These are phyloP conservation scores for Camelina hispida DNA, from an alignment of 345 rosid species.

Conservation along the genomic window DNA sequence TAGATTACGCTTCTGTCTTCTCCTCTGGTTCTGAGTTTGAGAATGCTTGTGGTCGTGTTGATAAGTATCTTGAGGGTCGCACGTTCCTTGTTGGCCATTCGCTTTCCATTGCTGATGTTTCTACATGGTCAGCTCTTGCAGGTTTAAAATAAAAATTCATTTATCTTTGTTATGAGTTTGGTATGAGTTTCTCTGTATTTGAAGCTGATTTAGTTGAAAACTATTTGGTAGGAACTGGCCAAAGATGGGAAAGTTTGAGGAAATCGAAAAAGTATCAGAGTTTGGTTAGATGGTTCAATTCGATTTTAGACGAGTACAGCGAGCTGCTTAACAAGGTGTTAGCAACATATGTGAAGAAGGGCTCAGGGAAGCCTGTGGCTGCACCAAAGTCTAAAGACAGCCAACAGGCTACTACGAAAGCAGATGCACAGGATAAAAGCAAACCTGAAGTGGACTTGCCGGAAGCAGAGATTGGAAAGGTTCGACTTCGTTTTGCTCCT, in stretches of 20 bases:
- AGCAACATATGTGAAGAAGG: constrained; percentile 60
- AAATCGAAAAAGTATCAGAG: constrained; percentile 87
- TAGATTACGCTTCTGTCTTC: constrained; percentile 72
- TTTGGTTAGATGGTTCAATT: constrained; percentile 86
- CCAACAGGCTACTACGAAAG: constrained; percentile 47
- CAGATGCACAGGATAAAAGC: constrained; percentile 60
- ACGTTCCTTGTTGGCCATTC: constrained; percentile 74
- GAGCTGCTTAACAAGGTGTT: constrained; percentile 58
- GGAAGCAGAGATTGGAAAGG: constrained; percentile 79
- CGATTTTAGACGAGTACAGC: constrained; percentile 62
- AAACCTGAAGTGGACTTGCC: constrained; percentile 85
- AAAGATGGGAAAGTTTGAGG: constrained; percentile 93
- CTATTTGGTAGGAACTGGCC: constrained; percentile 60
- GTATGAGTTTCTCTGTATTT: background rate
- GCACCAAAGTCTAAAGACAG: constrained; percentile 56
- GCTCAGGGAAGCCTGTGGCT: constrained; percentile 59
- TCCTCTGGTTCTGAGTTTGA: constrained; percentile 84
- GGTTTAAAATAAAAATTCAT: constrained; percentile 47
- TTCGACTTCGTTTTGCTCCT: constrained; percentile 87
- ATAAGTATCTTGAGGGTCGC: constrained; percentile 54
- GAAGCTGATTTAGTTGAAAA: constrained; percentile 9
- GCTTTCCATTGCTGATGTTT: constrained; percentile 82
- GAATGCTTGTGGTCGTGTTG: constrained; percentile 66
- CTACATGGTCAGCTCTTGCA: constrained; percentile 85
- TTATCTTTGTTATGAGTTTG: background rate